These are phyloP conservation scores for Mortierella sp. DNA, from an alignment of 371 early-diverging fungal genomes.

Conservation along the genomic window DNA sequence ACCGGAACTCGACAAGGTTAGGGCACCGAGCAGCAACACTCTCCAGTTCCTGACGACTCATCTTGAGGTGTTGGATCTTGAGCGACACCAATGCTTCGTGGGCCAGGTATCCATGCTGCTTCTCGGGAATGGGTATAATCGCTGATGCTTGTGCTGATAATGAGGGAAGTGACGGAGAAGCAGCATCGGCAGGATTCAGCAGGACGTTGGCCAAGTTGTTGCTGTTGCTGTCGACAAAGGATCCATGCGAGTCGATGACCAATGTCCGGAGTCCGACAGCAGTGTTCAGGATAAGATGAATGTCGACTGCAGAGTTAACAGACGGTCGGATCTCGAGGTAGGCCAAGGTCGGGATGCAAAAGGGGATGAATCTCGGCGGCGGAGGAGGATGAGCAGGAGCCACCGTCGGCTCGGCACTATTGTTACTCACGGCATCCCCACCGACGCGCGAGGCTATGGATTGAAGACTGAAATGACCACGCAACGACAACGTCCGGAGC, in stretches of 20 bases:
- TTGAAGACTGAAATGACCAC: conserved; percentile 12
- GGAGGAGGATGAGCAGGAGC: not conserved
- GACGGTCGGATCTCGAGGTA: conserved; percentile 38
- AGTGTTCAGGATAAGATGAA: conserved; percentile 43
- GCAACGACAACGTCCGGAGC: not conserved
- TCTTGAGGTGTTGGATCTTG: conserved; percentile 42
- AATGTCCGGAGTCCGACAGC: conserved; percentile 27
- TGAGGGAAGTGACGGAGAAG: no score
- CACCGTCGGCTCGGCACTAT: not conserved
- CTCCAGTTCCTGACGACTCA: conserved; percentile 34
- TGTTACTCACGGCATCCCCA: not conserved
- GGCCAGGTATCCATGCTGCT: not conserved
- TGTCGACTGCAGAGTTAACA: conserved; percentile 28
- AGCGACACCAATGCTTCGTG: conserved; percentile 29
- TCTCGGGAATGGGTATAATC: no score
- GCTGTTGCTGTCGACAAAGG: conserved; percentile 28
- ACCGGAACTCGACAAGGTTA: conserved; percentile 41
- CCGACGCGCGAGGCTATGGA: conserved; percentile 22
- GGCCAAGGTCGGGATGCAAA: conserved; percentile 35
- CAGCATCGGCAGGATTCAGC: not conserved
- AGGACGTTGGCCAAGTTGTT: not conserved
- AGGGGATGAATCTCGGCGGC: conserved; percentile 21
- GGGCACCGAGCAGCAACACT: conserved; percentile 37
- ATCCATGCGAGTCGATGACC: conserved; percentile 36
- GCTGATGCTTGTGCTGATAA: not conserved